A percentile compares a stretch with the other conserved stretches of the same genome.
Conservation (phyloP, 768 basidiomycete species). For the Lactifluus pinguis region DNA sequence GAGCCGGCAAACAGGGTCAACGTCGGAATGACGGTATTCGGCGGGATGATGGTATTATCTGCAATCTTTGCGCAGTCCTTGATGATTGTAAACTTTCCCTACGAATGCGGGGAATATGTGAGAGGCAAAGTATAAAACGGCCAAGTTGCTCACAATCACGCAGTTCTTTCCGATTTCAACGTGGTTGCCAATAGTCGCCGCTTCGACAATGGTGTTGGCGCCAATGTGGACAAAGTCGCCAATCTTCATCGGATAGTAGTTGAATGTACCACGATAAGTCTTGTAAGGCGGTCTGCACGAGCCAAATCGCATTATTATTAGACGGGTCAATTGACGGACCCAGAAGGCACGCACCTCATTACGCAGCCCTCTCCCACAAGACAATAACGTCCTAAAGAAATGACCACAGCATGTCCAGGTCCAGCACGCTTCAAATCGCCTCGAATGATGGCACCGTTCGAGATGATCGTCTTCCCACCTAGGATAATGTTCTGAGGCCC, state of each 20-base stretch:
- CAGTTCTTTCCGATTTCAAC: slow-evolving; percentile 95
- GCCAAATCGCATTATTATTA: neutral
- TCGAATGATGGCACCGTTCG: slow-evolving; percentile 80
- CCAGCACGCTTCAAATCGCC: slow-evolving; percentile 88
- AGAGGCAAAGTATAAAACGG: neutral
- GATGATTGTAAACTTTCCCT: slow-evolving; percentile 96
- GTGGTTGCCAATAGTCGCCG: slow-evolving; percentile 87
- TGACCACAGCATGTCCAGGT: slow-evolving; percentile 87
- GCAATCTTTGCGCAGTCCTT: slow-evolving; percentile 90
- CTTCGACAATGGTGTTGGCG: slow-evolving; percentile 81
- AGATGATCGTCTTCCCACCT: slow-evolving; percentile 94
- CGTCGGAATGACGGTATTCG: slow-evolving; percentile 88
- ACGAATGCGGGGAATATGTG: neutral
- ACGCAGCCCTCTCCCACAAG: slow-evolving; percentile 83
- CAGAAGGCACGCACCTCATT: slow-evolving; percentile 48
- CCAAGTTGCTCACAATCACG: slow-evolving; percentile 60
- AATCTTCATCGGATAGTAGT: slow-evolving; percentile 97
- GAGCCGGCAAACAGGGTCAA: slow-evolving; percentile 80
- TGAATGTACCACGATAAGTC: slow-evolving; percentile 84
- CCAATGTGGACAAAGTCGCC: slow-evolving; percentile 95
- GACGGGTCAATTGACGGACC: neutral
- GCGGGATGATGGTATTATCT: slow-evolving; percentile 83
- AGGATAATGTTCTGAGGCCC: slow-evolving; percentile 96
- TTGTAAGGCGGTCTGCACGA: slow-evolving; percentile 69
- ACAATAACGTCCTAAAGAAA: slow-evolving; percentile 90